Evolutionary conservation across 345 rosid genomes (phyloP), one percentile per base, ranked within the genome.

Genomic region (Ceriops decandra): DNA sequence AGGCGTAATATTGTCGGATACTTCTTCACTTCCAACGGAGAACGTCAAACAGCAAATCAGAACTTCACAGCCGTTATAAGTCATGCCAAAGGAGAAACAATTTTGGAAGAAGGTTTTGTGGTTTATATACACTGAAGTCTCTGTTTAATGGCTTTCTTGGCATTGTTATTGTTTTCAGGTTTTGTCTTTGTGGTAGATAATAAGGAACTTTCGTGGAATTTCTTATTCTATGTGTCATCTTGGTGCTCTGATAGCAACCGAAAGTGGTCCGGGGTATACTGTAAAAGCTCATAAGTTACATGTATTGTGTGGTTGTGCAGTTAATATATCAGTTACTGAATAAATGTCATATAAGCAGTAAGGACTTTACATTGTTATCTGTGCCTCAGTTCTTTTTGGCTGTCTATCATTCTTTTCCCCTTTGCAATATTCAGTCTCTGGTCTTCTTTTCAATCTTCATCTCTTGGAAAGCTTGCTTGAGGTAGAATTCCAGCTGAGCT

Each of bases 91-190:
- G 52, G 42, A 72, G 74, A 72, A 80, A 76, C 88, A 90, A 82
- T 95, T 95, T 91, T 90, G 98, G 81, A 84, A 76, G 71, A 79
- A 64, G 82, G 82, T 81, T 74, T 72, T 73, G 71, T 57, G 84
- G 76, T 80, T 77, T 78, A 77, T 76, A 70, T 82, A 42, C 15
- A 11, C 71, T 72, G 63, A 68, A 52, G 67, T 81, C 76, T 79
- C 51, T 77, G 57, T 70, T 76, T 69, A 72, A 47, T 19, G 60
- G 57, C 59, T 65, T 75, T 68, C 63, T 82, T 71, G 57, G 77
- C 67, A 71, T 79, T 80, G 83, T 67, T 81, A 82, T 85, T 88
- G 84, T 83, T 77, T 83, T 86, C 90, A 77, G 85, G 74, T 46
- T 77, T 72, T 85, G 88, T 82, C 73, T 82, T 79, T 66, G 88